phyloP scores from a whole-genome alignment of 495 filamentous ascomycete genomes.

The Hypoxylon subgilvum region DNA sequence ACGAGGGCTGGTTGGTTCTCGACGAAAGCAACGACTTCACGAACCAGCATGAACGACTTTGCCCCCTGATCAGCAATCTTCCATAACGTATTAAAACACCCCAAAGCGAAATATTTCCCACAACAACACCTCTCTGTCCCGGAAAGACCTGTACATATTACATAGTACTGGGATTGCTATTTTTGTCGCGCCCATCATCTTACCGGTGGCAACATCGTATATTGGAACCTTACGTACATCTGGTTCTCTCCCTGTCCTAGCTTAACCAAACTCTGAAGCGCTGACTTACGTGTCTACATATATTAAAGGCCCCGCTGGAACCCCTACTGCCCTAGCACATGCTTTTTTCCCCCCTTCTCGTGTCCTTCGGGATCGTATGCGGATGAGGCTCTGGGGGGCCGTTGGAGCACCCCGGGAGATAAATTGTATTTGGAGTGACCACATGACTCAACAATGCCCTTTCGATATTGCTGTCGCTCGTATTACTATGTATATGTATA shows the following conservation, averaged over 20 bases:
- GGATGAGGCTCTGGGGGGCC: constrained; percentile 26
- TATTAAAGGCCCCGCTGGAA: constrained; percentile 31
- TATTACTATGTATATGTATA: too few species aligned
- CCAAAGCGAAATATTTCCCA: background rate
- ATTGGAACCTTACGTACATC: constrained; percentile 30
- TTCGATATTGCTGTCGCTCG: background rate
- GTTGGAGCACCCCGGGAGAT: background rate
- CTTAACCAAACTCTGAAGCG: constrained; percentile 18
- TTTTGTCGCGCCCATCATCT: constrained; percentile 15
- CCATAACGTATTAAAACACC: constrained; percentile 8
- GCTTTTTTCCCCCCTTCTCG: too few species aligned
- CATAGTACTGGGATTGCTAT: constrained; percentile 27
- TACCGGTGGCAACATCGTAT: constrained; percentile 34
- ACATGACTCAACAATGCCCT: constrained; percentile 20
- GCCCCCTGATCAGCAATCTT: constrained; percentile 26
- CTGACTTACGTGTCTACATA: constrained; percentile 26
- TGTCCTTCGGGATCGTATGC: background rate
- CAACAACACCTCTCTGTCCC: too few species aligned
- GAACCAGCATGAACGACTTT: constrained; percentile 1
- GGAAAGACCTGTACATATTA: background rate
- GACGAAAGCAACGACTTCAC: constrained; percentile 7
- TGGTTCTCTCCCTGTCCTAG: constrained; percentile 11
- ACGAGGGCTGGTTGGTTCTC: background rate
- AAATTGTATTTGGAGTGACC: background rate
- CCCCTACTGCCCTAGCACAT: constrained; percentile 20